phyloP scores from a whole-genome alignment of 2,329 filamentous ascomycete species.

The Coniochaeta prunicola region DNA sequence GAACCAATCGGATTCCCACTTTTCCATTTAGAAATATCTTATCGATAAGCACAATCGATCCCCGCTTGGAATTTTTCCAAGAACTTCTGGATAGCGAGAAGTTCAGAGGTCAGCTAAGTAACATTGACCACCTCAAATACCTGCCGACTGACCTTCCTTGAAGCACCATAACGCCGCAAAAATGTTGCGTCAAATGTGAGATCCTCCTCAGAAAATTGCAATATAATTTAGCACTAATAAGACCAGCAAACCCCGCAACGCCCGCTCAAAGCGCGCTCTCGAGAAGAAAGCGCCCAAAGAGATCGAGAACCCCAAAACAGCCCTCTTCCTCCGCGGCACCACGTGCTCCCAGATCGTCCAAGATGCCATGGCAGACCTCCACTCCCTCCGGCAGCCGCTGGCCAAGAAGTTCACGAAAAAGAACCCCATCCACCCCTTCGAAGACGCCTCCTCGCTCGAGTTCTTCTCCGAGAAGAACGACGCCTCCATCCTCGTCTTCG shows the following conservation, averaged over 20 bases:
- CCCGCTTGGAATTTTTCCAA: constrained; percentile 1
- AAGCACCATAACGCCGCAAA: constrained; percentile 8
- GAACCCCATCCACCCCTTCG: constrained; percentile 91
- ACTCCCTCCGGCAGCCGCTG: constrained; percentile 76
- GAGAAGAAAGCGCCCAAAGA: constrained; percentile 88
- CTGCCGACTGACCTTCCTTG: too few species aligned
- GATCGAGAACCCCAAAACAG: constrained; percentile 82
- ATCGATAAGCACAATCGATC: neutral
- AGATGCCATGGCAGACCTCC: constrained; percentile 77
- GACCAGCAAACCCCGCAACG: constrained; percentile 54
- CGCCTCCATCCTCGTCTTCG: constrained; percentile 76
- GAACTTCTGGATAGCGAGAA: neutral
- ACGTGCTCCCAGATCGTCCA: constrained; percentile 77
- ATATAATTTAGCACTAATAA: neutral
- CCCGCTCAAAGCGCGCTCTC: constrained; percentile 89
- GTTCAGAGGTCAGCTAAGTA: neutral
- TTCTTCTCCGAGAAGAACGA: constrained; percentile 98
- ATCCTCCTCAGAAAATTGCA: neutral
- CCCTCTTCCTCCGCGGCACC: constrained; percentile 83
- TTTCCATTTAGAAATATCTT: too few species aligned
- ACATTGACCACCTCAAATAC: too few species aligned
- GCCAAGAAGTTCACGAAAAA: constrained; percentile 95
- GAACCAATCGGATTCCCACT: too few species aligned
- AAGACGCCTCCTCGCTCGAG: constrained; percentile 78
- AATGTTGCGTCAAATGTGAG: constrained; percentile 45